phyloP scores from a whole-genome alignment of 2,329 filamentous ascomycete species.

The Hymenoscyphus linearis region DNA sequence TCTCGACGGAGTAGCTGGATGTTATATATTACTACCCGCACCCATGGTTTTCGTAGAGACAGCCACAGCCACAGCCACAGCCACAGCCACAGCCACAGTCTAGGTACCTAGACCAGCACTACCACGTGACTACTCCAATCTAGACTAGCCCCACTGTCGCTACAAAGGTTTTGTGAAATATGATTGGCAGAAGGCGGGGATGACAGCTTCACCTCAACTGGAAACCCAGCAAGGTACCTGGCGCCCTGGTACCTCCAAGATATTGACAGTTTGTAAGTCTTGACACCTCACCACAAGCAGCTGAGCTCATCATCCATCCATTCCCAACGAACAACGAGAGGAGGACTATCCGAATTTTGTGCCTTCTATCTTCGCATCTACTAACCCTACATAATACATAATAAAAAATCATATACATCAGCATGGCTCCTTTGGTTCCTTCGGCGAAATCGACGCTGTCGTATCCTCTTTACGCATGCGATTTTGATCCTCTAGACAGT shows the following conservation, averaged over 20 bases:
- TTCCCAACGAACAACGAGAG: not conserved
- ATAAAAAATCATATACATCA: not conserved
- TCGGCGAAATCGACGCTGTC: constrained; percentile 47
- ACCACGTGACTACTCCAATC: too few species aligned
- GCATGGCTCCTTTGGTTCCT: constrained; percentile 30
- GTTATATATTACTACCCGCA: too few species aligned
- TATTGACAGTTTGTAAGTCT: not conserved
- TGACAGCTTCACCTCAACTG: not conserved
- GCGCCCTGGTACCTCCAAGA: not conserved
- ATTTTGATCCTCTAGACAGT: constrained; percentile 78
- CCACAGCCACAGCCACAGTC: too few species aligned
- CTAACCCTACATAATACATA: not conserved
- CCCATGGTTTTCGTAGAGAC: too few species aligned
- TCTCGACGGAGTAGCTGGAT: too few species aligned
- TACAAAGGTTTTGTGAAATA: not conserved
- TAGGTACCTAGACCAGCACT: not conserved
- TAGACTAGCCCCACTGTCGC: not conserved
- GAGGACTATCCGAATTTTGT: not conserved
- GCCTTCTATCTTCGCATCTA: not conserved
- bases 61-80: too few species aligned
- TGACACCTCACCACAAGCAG: not conserved
- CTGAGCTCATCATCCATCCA: not conserved
- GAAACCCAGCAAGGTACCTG: not conserved
- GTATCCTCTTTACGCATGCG: constrained; percentile 82
- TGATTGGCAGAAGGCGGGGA: not conserved